phyloP scores from a whole-genome alignment of 2,329 filamentous ascomycete genomes.

The Clonostachys rosea region DNA sequence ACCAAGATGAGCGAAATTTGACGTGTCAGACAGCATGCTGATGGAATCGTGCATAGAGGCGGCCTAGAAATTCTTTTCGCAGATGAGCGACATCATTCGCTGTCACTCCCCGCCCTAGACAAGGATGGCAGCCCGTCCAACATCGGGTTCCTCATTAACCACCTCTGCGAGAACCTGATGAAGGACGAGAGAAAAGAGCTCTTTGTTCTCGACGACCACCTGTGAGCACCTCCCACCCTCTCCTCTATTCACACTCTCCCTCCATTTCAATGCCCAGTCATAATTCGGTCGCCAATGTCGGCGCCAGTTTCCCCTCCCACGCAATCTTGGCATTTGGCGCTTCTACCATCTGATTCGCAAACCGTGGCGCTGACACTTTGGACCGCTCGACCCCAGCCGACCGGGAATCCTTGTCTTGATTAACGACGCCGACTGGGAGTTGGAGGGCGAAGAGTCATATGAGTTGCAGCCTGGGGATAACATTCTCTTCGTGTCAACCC shows the following conservation, averaged over 20 bases:
- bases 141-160: conserved; percentile 70
- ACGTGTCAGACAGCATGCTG: background rate
- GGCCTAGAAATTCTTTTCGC: conserved; percentile 93
- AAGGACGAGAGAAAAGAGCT: conserved; percentile 80
- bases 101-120: conserved; percentile 63
- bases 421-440: conserved; percentile 97
- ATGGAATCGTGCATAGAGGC: conserved; percentile 50
- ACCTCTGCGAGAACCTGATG: conserved; percentile 81
- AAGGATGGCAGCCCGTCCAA: conserved; percentile 57
- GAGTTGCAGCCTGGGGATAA: conserved; percentile 78
- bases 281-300: too few species aligned
- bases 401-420: conserved; percentile 95
- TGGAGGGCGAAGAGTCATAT: conserved; percentile 91
- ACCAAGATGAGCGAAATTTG: too few species aligned
- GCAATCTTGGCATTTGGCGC: background rate
- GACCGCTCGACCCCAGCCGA: conserved; percentile 50
- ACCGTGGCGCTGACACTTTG: conserved; percentile 8
- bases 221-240: conserved; percentile 57
- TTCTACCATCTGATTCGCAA: background rate
- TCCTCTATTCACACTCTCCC: background rate
- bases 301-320: background rate
- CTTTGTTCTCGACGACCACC: conserved; percentile 80
- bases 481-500: conserved; percentile 91
- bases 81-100: conserved; percentile 67
- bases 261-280: background rate